Evolutionary conservation across 73 alveolate species (phyloP).

Genomic region (Symbiodinium pilosum): DNA sequence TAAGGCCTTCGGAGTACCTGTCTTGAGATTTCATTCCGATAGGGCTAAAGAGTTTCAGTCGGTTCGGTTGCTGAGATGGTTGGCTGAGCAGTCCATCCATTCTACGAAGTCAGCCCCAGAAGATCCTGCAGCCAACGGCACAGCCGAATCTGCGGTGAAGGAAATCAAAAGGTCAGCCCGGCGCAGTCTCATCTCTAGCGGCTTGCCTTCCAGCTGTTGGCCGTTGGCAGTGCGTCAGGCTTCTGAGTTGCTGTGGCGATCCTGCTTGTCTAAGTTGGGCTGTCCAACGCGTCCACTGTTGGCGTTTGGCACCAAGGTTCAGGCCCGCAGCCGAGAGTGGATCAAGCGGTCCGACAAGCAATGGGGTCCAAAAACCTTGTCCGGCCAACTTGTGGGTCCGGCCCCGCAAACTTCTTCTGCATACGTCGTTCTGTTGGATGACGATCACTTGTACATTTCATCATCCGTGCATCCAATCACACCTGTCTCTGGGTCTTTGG

Average conservation of each 20-base stretch:
- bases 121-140: neutral
- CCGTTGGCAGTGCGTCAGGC: neutral
- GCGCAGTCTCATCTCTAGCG: neutral
- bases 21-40: neutral
- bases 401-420: neutral
- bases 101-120: neutral
- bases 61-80: too few species aligned
- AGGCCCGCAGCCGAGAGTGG: neutral
- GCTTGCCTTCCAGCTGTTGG: neutral
- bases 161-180: neutral
- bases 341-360: neutral
- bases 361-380: neutral
- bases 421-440: neutral
- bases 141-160: neutral
- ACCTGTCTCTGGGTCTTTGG: neutral
- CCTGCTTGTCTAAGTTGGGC: neutral
- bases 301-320: neutral
- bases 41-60: neutral
- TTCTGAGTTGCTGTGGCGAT: neutral
- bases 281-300: neutral
- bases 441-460: neutral
- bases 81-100: neutral
- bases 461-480: neutral
- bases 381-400: neutral
- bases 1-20: neutral